Evolutionary conservation across 768 basidiomycete genomes (phyloP), one percentile per base, ranked within the genome.

Genomic region (Pleurotus giganteus): DNA sequence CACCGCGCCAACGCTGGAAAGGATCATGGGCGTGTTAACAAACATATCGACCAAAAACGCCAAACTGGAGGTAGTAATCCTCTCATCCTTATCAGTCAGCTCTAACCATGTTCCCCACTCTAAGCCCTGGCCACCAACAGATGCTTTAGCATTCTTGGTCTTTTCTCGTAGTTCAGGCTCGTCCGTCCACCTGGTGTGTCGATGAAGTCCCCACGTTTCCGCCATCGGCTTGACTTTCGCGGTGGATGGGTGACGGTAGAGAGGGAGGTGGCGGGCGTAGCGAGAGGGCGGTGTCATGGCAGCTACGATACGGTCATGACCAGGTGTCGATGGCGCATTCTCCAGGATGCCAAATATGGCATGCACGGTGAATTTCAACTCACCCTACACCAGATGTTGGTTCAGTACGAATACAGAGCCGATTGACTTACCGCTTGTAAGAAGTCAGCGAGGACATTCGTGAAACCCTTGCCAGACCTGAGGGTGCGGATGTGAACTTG

Each of bases 31-130:
- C 12, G 78, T 60, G 54, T 79, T 79, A 19, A 66, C 17, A 60
- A 81, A 79, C 1, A 77, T 69, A 55, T 89, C 86, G 21, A 73
- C 83, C 45, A 86, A 71, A 66, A 86, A 82, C 4, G 81, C 76
- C 19, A 86, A 62, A 12, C 75, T 71, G 2, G 83, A 65, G 2
- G 69, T 72, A 12, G 74, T 81, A 42, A 86, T 71, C 29, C 55
- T 66, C 57, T 82, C 82, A 2, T 63, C 62, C 7, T 69, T 56
- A 27, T 73, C 76, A 7, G 59, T 61, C 45, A 84, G 76, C 47
- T 74, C 68, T 19, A 84, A 68, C 82, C 84, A 87, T 9, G 78
- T 75, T 12, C 80, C 86, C 78, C 80, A 85, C 61, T 81, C 77
- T 3, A 75, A 57, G 1, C 84, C 82, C 0, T 76, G 80, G 5